These are phyloP conservation scores for Cyclocybe aegerita DNA, from an alignment of 768 basidiomycete genomes.

Conservation along the genomic window DNA sequence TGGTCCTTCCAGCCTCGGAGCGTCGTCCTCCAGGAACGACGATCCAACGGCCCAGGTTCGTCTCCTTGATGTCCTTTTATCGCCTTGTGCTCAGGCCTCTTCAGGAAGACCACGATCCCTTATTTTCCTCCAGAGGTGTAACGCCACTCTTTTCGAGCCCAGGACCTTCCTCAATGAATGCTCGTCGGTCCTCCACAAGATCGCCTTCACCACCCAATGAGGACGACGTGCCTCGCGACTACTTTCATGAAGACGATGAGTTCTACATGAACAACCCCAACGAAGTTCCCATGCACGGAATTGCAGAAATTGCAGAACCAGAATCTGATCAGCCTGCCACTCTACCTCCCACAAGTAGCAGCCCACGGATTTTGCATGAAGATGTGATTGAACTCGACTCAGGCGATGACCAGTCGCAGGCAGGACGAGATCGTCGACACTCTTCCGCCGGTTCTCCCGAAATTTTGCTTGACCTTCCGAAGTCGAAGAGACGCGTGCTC, in stretches of 20 bases:
- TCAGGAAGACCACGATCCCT: neutral
- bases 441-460: neutral
- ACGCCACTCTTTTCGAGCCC: neutral
- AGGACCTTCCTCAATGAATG: neutral
- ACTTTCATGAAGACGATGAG: slow-evolving; percentile 9
- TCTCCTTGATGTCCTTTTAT: too few relatives aligned
- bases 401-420: neutral
- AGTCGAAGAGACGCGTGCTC: neutral
- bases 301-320: neutral
- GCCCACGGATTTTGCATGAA: too few relatives aligned
- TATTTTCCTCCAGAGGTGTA: too few relatives aligned
- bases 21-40: too few relatives aligned
- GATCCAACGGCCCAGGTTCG: too few relatives aligned
- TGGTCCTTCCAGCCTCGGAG: neutral
- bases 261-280: slow-evolving; percentile 7
- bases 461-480: neutral
- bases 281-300: neutral
- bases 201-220: slow-evolving; percentile 1
- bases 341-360: too few relatives aligned
- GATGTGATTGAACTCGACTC: neutral
- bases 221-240: slow-evolving; percentile 4
- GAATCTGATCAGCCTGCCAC: neutral
- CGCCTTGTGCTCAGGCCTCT: neutral
- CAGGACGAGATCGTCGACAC: neutral
- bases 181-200: neutral